Evolutionary conservation across 805 yeast species (phyloP), one percentile per base, ranked within the genome.

Genomic region (Isabelozyma pseudorhagii): DNA sequence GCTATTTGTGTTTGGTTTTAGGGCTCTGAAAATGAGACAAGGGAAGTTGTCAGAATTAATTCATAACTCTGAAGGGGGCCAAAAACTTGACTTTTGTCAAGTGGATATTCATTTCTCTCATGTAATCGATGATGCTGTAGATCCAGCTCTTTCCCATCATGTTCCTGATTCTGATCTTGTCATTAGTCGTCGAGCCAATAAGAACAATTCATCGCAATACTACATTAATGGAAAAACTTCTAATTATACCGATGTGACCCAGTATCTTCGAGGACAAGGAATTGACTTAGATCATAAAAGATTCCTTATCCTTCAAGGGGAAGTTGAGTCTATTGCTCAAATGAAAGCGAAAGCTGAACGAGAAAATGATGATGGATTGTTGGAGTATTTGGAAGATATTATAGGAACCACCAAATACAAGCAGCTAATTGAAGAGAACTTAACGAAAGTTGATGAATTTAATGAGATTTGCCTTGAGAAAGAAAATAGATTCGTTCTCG

Each of bases 321-420:
- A 94, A 65, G 99, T 94, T 41, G 99, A 94, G 71, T 86, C 92
- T 55, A 94, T 94, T 61, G 97, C 99, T 0, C 97, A 94, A 65
- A 96, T 94, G 99, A 93, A 93, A 63, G 88, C 99, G 9, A 94
- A 93, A 62, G 98, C 97, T 0, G 97, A 94, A 60, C 81, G 77
- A 46, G 96, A 89, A 47, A 83, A 83, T 54, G 98, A 93, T 59
- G 98, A 94, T 63, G 99, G 99, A 0, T 73, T 94, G 27, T 69
- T 94, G 39, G 99, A 96, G 62, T 94, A 94, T 63, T 70, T 94
- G 52, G 99, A 94, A 63, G 99, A 96, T 71, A 93, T 94, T 45
- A 94, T 96, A 48, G 99, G 99, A 4, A 96, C 99, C 0, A 77
- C 97, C 1, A 77, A 79, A 44, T 96, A 92, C 64, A 92, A 94